Conservation (phyloP, 202 grass and related monocot species). For the Carex arenaria region DNA sequence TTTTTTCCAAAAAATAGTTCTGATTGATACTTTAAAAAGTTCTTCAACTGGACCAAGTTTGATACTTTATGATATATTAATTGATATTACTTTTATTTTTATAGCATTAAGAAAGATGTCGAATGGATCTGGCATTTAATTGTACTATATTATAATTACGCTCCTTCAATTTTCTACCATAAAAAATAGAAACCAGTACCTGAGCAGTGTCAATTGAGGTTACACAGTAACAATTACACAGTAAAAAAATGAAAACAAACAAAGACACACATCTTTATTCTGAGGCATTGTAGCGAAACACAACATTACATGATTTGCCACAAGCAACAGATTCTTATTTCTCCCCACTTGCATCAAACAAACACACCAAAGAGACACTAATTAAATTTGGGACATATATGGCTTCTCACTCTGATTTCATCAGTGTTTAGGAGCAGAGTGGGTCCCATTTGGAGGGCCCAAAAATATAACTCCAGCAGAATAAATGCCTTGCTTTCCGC, state of each 20-base stretch:
- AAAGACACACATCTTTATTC: not conserved
- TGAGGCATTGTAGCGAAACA: not conserved
- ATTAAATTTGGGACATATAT: not conserved
- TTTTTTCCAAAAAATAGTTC: too few relatives aligned
- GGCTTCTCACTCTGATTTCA: not conserved
- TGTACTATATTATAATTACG: not conserved
- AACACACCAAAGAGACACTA: not conserved
- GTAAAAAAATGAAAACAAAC: not conserved
- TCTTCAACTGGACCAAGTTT: too few relatives aligned
- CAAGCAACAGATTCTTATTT: not conserved
- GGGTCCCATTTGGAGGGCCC: conserved; percentile 11
- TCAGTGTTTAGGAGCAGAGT: conserved; percentile 28
- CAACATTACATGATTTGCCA: not conserved
- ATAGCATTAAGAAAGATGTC: not conserved
- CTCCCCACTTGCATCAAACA: not conserved
- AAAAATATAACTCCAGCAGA: conserved; percentile 51
- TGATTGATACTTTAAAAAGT: too few relatives aligned
- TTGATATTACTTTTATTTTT: too few relatives aligned
- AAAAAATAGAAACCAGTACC: not conserved
- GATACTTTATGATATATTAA: too few relatives aligned
- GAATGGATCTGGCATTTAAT: not conserved
- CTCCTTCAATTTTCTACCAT: not conserved
- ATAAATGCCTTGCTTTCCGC: not conserved
- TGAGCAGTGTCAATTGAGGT: not conserved
- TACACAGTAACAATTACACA: not conserved